A percentile compares a stretch with the other conserved stretches of the same genome.
Conservation (phyloP, 2,329 filamentous ascomycete genomes). For the Diaporthe vexans region DNA sequence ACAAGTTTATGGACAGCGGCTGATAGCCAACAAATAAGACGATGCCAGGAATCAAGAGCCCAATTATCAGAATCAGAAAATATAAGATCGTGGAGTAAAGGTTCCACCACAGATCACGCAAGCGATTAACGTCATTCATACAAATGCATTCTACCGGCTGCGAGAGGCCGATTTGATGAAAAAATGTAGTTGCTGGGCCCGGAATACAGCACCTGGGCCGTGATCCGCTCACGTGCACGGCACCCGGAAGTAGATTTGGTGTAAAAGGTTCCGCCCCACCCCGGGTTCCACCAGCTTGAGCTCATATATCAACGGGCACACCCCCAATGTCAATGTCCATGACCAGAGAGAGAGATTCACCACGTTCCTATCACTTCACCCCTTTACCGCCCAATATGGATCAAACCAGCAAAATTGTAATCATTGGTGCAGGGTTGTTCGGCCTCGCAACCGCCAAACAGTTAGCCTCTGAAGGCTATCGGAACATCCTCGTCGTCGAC, state of each 20-base stretch:
- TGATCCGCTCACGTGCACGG: constrained; percentile 17
- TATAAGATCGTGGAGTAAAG: background rate
- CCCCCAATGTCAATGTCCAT: background rate
- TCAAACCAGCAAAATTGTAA: background rate
- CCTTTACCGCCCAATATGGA: background rate
- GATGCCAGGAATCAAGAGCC: background rate
- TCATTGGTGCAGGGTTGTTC: constrained; percentile 3
- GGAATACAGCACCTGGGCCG: background rate
- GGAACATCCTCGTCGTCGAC: constrained; percentile 9
- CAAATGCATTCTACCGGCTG: background rate
- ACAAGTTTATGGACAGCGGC: background rate
- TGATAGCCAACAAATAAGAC: background rate
- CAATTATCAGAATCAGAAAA: background rate
- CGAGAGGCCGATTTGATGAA: background rate
- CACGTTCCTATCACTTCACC: background rate
- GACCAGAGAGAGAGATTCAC: background rate
- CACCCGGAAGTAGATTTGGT: background rate
- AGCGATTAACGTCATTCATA: background rate
- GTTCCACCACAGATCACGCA: background rate
- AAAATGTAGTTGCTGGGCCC: background rate
- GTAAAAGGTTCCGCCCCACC: background rate
- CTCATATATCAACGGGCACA: background rate
- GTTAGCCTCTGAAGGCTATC: background rate
- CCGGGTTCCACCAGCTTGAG: background rate
- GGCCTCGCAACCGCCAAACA: constrained; percentile 7